Conservation (phyloP, 805 yeast species). For the Tetrapisispora namnaoensis region DNA sequence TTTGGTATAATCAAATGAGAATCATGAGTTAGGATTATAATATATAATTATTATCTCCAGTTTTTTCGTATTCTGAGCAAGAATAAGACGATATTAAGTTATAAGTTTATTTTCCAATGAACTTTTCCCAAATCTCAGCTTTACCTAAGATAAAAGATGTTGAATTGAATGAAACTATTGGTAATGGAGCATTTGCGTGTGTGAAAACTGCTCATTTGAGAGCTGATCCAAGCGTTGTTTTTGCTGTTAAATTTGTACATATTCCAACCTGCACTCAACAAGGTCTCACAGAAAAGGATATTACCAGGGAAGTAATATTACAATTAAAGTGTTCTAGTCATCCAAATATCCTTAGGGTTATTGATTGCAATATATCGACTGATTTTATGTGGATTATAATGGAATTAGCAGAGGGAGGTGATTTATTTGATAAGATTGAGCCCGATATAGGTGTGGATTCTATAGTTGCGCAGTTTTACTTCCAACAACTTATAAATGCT, state of each 20-base stretch:
- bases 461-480: slow-evolving; percentile 59
- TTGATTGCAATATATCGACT: slow-evolving; percentile 43
- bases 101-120: neutral
- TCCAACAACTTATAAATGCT: slow-evolving; percentile 54
- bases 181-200: slow-evolving; percentile 60
- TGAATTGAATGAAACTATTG: slow-evolving; percentile 43
- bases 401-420: slow-evolving; percentile 69
- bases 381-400: slow-evolving; percentile 57
- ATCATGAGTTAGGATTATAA: too few relatives aligned
- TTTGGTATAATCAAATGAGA: too few relatives aligned
- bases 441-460: slow-evolving; percentile 63
- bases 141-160: slow-evolving; percentile 42
- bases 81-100: too few relatives aligned
- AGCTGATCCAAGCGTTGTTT: slow-evolving; percentile 31
- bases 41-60: too few relatives aligned
- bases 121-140: slow-evolving; percentile 2
- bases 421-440: slow-evolving; percentile 67
- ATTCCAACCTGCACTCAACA: slow-evolving; percentile 28
- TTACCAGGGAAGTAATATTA: slow-evolving; percentile 46
- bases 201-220: slow-evolving; percentile 42
- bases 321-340: slow-evolving; percentile 51
- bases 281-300: slow-evolving; percentile 33
- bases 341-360: slow-evolving; percentile 47
- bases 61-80: too few relatives aligned
- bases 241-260: slow-evolving; percentile 53